phyloP scores from a whole-genome alignment of 345 rosid species.

The Dipteronia dyeriana region DNA sequence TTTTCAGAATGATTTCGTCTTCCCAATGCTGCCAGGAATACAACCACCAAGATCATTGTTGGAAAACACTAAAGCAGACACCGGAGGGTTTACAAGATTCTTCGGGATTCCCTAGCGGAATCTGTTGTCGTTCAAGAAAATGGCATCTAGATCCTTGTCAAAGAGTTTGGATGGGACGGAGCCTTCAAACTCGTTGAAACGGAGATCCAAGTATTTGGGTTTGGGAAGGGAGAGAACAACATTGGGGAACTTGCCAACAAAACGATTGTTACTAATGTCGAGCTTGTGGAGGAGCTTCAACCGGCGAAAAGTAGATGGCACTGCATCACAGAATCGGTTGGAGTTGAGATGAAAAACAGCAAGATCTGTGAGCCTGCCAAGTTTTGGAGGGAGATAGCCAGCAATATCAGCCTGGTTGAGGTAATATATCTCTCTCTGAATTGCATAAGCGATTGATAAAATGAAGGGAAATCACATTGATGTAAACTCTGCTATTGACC shows the following conservation, averaged over 20 bases:
- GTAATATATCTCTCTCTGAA: background rate
- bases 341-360: slow-evolving; percentile 73
- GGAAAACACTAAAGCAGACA: slow-evolving; percentile 66
- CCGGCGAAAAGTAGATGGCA: slow-evolving; percentile 50
- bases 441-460: too few relatives aligned
- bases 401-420: slow-evolving; percentile 80
- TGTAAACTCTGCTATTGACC: background rate
- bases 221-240: slow-evolving; percentile 60
- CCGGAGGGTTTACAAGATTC: slow-evolving; percentile 74
- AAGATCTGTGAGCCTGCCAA: slow-evolving; percentile 64
- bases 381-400: slow-evolving; percentile 61
- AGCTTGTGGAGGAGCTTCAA: slow-evolving; percentile 70
- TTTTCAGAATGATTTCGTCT: slow-evolving; percentile 71
- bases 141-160: slow-evolving; percentile 57
- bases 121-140: slow-evolving; percentile 65
- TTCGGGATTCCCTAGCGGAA: slow-evolving; percentile 60
- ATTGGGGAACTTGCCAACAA: slow-evolving; percentile 64
- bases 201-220: slow-evolving; percentile 66
- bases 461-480: background rate
- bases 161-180: slow-evolving; percentile 59
- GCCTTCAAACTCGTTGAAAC: slow-evolving; percentile 80
- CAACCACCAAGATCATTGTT: slow-evolving; percentile 82
- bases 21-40: slow-evolving; percentile 60
- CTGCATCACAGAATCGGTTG: slow-evolving; percentile 66
- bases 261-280: slow-evolving; percentile 75